Conservation (phyloP, 225 moss, liverwort and hornwort species). For the Neckera pumila region DNA sequence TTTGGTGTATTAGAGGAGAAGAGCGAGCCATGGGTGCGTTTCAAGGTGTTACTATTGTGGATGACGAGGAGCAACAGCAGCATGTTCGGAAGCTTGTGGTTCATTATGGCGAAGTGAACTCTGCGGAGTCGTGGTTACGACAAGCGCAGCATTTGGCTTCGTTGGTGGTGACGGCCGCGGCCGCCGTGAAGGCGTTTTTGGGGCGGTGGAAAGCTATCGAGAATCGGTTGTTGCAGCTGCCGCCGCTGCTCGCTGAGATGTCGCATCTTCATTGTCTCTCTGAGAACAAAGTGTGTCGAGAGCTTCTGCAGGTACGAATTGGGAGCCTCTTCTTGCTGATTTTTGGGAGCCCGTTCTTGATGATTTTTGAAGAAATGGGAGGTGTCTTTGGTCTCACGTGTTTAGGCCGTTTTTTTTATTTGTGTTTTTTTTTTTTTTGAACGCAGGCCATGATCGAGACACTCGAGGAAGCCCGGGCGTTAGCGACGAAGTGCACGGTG, state of each 20-base stretch:
- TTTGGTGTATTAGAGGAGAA: not conserved
- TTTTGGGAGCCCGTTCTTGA: not conserved
- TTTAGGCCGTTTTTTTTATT: not conserved
- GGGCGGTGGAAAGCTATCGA: constrained; percentile 87
- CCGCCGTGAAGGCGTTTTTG: constrained; percentile 78
- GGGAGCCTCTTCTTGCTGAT: not conserved
- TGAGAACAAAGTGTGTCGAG: constrained; percentile 55
- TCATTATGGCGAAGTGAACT: constrained; percentile 24
- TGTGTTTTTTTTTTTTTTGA: not conserved
- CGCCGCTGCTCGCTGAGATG: constrained; percentile 63
- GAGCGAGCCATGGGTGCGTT: constrained; percentile 28
- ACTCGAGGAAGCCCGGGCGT: constrained; percentile 54
- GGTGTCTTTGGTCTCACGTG: not conserved
- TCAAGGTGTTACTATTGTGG: not conserved
- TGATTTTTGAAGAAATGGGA: not conserved
- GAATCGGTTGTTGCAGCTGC: constrained; percentile 67
- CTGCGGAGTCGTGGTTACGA: constrained; percentile 56
- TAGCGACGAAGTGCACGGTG: constrained; percentile 68
- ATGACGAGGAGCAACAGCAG: not conserved
- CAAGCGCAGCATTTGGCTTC: constrained; percentile 68
- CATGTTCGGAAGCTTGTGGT: constrained; percentile 3
- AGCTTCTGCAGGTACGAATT: constrained; percentile 44
- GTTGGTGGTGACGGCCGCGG: constrained; percentile 39
- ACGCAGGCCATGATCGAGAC: constrained; percentile 45
- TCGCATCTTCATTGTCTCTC: constrained; percentile 68